phyloP scores from a whole-genome alignment of 1,284 basidiomycete species.

The Ustanciosporium gigantosporum region DNA sequence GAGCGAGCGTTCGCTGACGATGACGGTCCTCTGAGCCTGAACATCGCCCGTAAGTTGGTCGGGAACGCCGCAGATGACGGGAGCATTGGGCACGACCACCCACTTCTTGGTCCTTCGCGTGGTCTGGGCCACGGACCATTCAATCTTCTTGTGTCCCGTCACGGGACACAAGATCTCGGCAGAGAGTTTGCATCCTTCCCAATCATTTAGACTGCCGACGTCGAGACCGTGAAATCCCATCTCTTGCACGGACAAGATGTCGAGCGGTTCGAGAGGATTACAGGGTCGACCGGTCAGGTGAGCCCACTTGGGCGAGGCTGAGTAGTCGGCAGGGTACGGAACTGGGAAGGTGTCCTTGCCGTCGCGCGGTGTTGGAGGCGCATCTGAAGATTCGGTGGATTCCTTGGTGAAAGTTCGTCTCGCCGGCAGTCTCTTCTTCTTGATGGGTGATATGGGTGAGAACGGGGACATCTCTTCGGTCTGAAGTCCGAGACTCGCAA shows the following conservation, averaged over 20 bases:
- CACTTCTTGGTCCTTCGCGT: slow-evolving; percentile 43
- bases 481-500: slow-evolving; percentile 29
- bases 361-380: slow-evolving; percentile 20
- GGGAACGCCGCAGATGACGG: slow-evolving; percentile 7
- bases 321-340: neutral
- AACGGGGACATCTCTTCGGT: neutral
- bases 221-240: slow-evolving; percentile 54
- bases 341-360: slow-evolving; percentile 29
- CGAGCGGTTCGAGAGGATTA: slow-evolving; percentile 45
- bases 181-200: slow-evolving; percentile 46
- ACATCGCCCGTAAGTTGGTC: slow-evolving; percentile 1
- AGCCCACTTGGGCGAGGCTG: slow-evolving; percentile 14
- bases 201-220: slow-evolving; percentile 49
- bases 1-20: slow-evolving; percentile 40
- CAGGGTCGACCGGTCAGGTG: slow-evolving; percentile 13
- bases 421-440: slow-evolving; percentile 1
- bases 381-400: slow-evolving; percentile 17
- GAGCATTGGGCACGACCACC: slow-evolving; percentile 41
- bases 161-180: slow-evolving; percentile 34
- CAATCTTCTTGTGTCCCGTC: slow-evolving; percentile 22
- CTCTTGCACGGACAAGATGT: slow-evolving; percentile 52
- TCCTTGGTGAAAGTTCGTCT: slow-evolving; percentile 10
- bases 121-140: slow-evolving; percentile 43
- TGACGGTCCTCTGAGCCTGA: slow-evolving; percentile 38
- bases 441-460: too few relatives aligned